These are phyloP conservation scores for Rhytidiadelphus loreus DNA, from an alignment of 225 moss, liverwort and hornwort genomes.

Conservation along the genomic window DNA sequence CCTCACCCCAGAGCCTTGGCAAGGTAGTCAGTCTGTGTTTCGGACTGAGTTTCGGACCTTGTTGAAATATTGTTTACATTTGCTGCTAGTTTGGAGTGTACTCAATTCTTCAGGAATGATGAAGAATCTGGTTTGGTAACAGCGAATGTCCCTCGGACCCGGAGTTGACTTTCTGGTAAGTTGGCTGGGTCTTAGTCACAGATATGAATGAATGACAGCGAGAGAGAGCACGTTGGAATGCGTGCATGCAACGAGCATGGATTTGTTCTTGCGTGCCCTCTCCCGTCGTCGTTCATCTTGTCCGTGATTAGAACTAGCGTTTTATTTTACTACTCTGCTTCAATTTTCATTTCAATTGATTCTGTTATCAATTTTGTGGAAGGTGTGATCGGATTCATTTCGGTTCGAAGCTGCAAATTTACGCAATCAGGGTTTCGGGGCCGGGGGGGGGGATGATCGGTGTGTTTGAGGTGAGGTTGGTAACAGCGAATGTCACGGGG, in stretches of 20 bases:
- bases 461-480: no score
- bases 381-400: neutral
- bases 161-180: neutral
- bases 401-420: neutral
- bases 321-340: no score
- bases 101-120: neutral
- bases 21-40: neutral
- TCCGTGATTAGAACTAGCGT: neutral
- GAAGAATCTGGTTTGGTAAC: neutral
- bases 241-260: neutral
- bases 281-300: neutral
- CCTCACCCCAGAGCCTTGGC: no score
- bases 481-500: neutral
- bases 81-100: neutral
- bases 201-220: neutral
- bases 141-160: neutral
- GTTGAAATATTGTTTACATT: neutral
- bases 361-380: neutral
- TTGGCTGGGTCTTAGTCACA: neutral
- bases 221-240: neutral
- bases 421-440: neutral
- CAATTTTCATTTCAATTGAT: neutral
- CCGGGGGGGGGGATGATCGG: no score
- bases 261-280: neutral
- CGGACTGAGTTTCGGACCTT: neutral